Base-by-base conservation (phyloP, 257 asterid species). In the Capsicum rhomboideum region DNA sequence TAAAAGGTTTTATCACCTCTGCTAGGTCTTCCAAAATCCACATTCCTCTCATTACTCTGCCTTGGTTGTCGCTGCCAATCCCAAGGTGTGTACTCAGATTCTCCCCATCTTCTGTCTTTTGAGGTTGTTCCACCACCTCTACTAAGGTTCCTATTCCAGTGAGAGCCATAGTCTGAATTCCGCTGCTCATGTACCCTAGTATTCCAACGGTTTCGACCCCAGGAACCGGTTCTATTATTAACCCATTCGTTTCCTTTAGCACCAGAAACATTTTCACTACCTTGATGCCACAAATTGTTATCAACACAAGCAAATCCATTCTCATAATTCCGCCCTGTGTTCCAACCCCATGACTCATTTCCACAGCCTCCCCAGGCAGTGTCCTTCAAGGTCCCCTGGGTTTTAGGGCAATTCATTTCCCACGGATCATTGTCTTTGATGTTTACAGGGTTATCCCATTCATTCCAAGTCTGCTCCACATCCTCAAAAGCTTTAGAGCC, bases 371-470 rank as follows among this genome's bases (percentile, higher is more conserved):
- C 82, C 96, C 97, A 94, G 75, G 82, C 87, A 82, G 84, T 87
- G 67, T 83, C 88, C 83, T 85, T 90, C 56, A 85, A 82, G 55
- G 91, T 53, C 68, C 87, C 93, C 69, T 55, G 91, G 17, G 29
- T 82, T 78, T 78, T 34, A 40, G 82, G 72, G 87, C 71, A 68
- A 66, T 82, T 89, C 80, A 89, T 91, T 83, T 91, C 93, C 98
- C 99, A 94, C 11, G 96, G 94, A 82, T 92, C 83, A 6, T 66
- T 42, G 10, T 74, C 87, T 66, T 88, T 87, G 85, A 85, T 61
- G 80, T 86, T 80, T 61, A 82, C 83, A 0, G 90, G 58, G 75
- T 87, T 89, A 54, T 83, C 88, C 91, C 92, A 88, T 68, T 86
- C 86, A 77, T 83, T 87, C 95, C 92, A 91, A 82, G 88, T 90